A percentile compares a stretch with the other conserved stretches of the same genome.
These are phyloP conservation scores for Linnemannia schmuckeri DNA, from an alignment of 192 early-diverging fungal species.

Conservation along the genomic window DNA sequence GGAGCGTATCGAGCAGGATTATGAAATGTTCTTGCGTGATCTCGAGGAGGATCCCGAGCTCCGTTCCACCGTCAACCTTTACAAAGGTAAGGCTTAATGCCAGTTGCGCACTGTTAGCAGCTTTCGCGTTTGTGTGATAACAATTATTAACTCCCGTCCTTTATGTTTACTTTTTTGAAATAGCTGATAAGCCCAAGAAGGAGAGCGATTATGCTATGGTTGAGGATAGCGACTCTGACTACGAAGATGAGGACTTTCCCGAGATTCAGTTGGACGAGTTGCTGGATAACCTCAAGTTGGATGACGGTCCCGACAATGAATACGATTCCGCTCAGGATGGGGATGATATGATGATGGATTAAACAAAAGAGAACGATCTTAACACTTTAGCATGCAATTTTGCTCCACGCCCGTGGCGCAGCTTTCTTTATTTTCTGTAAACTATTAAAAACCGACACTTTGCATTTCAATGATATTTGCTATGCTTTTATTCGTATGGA, in stretches of 20 bases:
- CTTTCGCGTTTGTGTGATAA: background rate
- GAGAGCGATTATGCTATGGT: conserved; percentile 56
- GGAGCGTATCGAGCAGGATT: conserved; percentile 87
- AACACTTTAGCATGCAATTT: conserved; percentile 7
- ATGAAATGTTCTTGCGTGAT: conserved; percentile 97
- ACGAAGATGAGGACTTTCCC: conserved; percentile 93
- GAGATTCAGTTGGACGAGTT: conserved; percentile 94
- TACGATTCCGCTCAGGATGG: conserved; percentile 28
- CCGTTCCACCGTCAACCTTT: conserved; percentile 93
- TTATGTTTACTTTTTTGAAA: background rate
- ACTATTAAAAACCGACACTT: background rate
- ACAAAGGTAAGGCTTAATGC: conserved; percentile 70
- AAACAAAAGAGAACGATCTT: background rate
- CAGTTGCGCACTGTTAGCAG: conserved; percentile 15
- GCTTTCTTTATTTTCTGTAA: conserved; percentile 8
- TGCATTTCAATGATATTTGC: conserved; percentile 11
- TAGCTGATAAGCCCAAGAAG: conserved; percentile 47
- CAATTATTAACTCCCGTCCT: background rate
- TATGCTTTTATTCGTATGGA: background rate
- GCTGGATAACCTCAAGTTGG: conserved; percentile 88
- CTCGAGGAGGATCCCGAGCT: conserved; percentile 98
- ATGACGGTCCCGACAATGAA: conserved; percentile 65
- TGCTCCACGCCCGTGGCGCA: background rate
- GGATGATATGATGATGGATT: conserved; percentile 56
- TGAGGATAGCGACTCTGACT: conserved; percentile 68